Evolutionary conservation across 2,329 filamentous ascomycete species (phyloP), one percentile per base, ranked within the genome.

Genomic region (Talaromyces sp.): DNA sequence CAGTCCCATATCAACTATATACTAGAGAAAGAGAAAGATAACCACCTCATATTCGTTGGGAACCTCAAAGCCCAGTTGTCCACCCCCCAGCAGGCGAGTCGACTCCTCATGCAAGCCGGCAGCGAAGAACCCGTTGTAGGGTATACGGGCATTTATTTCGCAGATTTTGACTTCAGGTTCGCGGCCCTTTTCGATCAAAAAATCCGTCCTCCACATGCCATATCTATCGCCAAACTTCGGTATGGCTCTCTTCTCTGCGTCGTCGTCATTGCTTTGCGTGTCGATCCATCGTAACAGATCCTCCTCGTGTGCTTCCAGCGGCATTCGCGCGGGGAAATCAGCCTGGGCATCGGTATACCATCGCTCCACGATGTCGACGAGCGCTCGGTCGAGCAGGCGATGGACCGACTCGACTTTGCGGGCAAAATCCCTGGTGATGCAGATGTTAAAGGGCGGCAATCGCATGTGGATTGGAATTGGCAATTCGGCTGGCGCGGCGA

Each of bases 201-300:
- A 69, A 50, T 72, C 70, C 1, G 70, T 70, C 62, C 70, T 65
- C 70, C 68, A 72, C 5, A 67, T 68, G 10, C 69, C 69, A 4
- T 56, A 61, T 28, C 50, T 51, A 36, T 61, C 40, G 30, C 56
- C 14, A 10, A 63, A 57, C 3, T 59, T 34, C 3, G 33, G 36
- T 30, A 42, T 33, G 16, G 16, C 50, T 31, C 50, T 53, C 18
- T 14, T 31, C 12, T 7, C 14, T 7, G 14, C 27, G 31, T 53
- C 27, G 6, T 31, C 50, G 9, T n/a, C 18, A 23, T 27, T 53
- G 7, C 16, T 33, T 58, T 33, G 53, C n/a, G 7, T 33, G n/a
- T 31, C 52, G 27, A 61, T 61, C 60, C 60, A 61, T 53, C 57
- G 63, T 31, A 72, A 47, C 3, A 71, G 54, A 28, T 65, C 63